Conservation (phyloP, 1,139 yeast genomes). For the Blastobotrys aristatus region DNA sequence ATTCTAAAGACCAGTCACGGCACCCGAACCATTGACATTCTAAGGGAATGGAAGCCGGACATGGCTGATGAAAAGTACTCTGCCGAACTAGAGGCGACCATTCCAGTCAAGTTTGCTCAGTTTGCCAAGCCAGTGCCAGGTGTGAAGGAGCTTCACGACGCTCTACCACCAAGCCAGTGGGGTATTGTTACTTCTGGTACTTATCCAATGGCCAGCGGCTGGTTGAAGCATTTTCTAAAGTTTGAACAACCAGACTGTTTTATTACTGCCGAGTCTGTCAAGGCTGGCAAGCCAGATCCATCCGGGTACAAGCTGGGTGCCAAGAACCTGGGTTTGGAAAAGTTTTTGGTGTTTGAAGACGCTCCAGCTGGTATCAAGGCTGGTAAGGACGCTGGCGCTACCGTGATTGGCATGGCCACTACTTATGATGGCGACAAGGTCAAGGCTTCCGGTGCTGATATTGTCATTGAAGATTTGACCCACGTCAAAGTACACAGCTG, state of each 20-base stretch:
- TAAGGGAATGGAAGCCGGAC: slow-evolving; percentile 69
- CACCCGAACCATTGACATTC: slow-evolving; percentile 73
- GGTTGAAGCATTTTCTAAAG: slow-evolving; percentile 61
- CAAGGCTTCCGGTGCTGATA: slow-evolving; percentile 71
- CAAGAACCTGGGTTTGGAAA: slow-evolving; percentile 49
- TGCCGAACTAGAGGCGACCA: slow-evolving; percentile 62
- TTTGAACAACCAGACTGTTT: slow-evolving; percentile 63
- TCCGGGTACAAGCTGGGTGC: slow-evolving; percentile 71
- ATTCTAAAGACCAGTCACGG: slow-evolving; percentile 77
- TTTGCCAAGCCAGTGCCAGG: slow-evolving; percentile 72
- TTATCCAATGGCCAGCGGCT: slow-evolving; percentile 66
- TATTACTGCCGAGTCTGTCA: slow-evolving; percentile 74
- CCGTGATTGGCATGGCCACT: slow-evolving; percentile 77
- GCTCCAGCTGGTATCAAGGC: slow-evolving; percentile 87
- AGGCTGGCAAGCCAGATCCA: slow-evolving; percentile 79
- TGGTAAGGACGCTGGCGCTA: slow-evolving; percentile 81
- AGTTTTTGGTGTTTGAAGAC: slow-evolving; percentile 69
- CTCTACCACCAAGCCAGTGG: slow-evolving; percentile 46
- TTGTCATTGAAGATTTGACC: slow-evolving; percentile 68
- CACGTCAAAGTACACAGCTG: slow-evolving; percentile 38
- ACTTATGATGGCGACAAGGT: slow-evolving; percentile 67
- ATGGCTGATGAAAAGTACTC: slow-evolving; percentile 64
- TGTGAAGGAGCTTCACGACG: slow-evolving; percentile 56
- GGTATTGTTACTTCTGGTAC: slow-evolving; percentile 87
- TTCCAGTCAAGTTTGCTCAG: slow-evolving; percentile 68